Base-by-base conservation (phyloP, 306 rosid species). In the Psophocarpus tetragonolobus region DNA sequence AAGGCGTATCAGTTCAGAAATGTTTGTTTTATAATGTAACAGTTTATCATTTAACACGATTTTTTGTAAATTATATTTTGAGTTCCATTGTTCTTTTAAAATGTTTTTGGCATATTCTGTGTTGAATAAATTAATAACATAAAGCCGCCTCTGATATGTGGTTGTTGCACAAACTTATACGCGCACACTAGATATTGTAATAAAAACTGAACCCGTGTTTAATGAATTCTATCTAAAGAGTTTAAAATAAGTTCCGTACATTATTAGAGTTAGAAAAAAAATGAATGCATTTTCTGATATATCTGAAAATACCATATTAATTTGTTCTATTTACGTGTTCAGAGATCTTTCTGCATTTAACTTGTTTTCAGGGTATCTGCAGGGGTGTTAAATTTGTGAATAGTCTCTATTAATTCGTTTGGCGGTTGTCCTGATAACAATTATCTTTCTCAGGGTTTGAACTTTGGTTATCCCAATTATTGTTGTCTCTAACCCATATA, bases 11-110 rank as follows among this genome's bases (percentile, higher is more conserved):
- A 36, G 60, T 27, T 35, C 26, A 41, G 26, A 51, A 42, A 68
- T 78, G 24, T 65, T 60, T 71, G 60, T 64, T 74, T 77, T 65
- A 20, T 74, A 61, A 32, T 68, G 64, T 70, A 14, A 72, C 57
- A 17, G 9, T 75, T 42, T 24, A 42, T 63, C 66, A 35, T 51
- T 44, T 38, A 64, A 41, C 72, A 13, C 35, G 29, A 26, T 15
- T 32, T 65, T 74, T 53, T 30, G 24, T 18, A 71, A 74, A 29
- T 8, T 20, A 14, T 42, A 48, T 64, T 24, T 42, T 1, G 48
- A 10, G 5, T 53, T 51, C 6, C 27, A 53, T 36, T 41, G 11
- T 23, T 27, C 27, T 29, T 66, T 18, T 60, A 5, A 23, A 58
- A 35, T 62, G 12, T 29, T 47, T 50, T 63, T 64, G 18, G 4